Evolutionary conservation across 192 early-diverging fungal genomes (phyloP).

Genomic region (Hyaloraphidium curvatum): DNA sequence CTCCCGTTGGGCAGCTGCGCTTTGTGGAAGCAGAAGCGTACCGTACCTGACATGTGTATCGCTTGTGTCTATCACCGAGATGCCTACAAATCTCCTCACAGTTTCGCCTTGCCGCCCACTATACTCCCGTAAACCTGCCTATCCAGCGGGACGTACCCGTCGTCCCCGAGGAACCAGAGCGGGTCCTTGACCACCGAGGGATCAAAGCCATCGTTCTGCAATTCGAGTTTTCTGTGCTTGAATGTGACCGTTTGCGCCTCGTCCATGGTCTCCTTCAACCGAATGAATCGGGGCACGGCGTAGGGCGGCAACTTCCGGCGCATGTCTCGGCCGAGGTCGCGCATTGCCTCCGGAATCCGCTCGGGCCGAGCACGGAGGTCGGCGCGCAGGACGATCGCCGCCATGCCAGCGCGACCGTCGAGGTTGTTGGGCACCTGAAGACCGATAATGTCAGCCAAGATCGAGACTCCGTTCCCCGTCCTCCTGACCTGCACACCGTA

Average conservation of each 20-base stretch:
- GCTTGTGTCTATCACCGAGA: too few relatives aligned
- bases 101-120: slow-evolving; percentile 1
- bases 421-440: slow-evolving; percentile 27
- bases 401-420: slow-evolving; percentile 52
- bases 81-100: neutral
- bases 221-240: slow-evolving; percentile 14
- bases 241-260: slow-evolving; percentile 6
- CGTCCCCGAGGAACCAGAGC: slow-evolving; percentile 4
- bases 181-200: slow-evolving; percentile 5
- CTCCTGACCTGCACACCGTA: too few relatives aligned
- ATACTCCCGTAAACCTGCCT: neutral
- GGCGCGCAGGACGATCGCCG: slow-evolving; percentile 31
- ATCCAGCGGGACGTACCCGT: neutral
- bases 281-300: slow-evolving; percentile 41
- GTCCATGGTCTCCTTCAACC: slow-evolving; percentile 13
- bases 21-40: too few relatives aligned
- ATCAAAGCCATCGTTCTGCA: slow-evolving; percentile 13
- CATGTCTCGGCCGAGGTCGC: too few relatives aligned
- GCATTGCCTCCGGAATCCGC: too few relatives aligned
- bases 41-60: too few relatives aligned
- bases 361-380: too few relatives aligned
- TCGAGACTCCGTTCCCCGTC: too few relatives aligned
- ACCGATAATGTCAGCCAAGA: too few relatives aligned
- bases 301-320: slow-evolving; percentile 31
- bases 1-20: too few relatives aligned